Evolutionary conservation across 2,329 filamentous ascomycete genomes (phyloP), one percentile per base, ranked within the genome.

Genomic region (Penicillium sp.): DNA sequence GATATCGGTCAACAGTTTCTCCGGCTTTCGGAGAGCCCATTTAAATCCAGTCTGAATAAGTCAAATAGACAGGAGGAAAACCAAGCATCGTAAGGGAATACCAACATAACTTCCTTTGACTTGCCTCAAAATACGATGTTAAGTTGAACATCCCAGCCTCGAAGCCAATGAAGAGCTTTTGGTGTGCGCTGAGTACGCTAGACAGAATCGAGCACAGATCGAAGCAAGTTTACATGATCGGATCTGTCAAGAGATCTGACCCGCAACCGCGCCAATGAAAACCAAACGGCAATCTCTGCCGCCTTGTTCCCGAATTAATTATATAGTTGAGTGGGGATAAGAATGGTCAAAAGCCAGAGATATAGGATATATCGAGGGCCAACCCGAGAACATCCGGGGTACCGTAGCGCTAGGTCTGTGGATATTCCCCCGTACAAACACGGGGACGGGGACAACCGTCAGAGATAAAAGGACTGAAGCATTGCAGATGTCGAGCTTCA

Each of bases 401-500:
- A 22, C 2, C 14, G 34, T 26, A 31, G n/a, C 24, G 24, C 13
- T 35, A 35, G 16, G 14, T 32, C 24, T 24, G 26, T 34, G 44
- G 26, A 42, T 49, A 43, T 42, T 35, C 44, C 39, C 40, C 48
- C 53, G 46, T 52, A 53, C 24, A 40, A 40, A 31, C n/a, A 22
- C 35, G 11, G 29, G 31, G 31, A 29, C 2, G 32, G 13, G 31
- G 20, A 24, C 26, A 9, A 43, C 22, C 35, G n/a, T 20, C 31
- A 18, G 37, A 29, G 4, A 20, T n/a, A 46, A 13, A 24, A 29
- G 26, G 4, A 29, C 8, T 10, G 26, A 22, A 29, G 20, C 7
- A n/a, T 38, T 16, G 10, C 8, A 40, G 18, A 18, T 34, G 14
- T 16, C 8, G 20, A 18, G 18, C 22, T 32, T 38, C 11, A 47